phyloP scores from a whole-genome alignment of 2,329 filamentous ascomycete species.

The Colletotrichum liaoningense region DNA sequence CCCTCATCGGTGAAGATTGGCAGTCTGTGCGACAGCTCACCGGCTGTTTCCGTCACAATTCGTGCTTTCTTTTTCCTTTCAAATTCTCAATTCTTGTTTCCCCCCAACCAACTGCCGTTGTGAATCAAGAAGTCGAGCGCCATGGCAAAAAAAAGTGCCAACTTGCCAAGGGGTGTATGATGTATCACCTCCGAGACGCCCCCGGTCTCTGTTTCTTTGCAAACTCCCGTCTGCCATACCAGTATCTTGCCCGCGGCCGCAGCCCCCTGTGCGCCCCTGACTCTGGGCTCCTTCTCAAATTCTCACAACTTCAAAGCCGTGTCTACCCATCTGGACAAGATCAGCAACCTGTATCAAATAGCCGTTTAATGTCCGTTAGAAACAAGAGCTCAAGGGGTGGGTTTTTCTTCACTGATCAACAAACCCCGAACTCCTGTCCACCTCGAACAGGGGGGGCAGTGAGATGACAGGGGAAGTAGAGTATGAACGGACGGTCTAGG shows the following conservation, averaged over 20 bases:
- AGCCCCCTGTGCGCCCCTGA: not conserved
- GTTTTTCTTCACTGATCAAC: conserved; percentile 1
- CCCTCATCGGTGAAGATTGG: conserved; percentile 22
- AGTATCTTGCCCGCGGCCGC: not conserved
- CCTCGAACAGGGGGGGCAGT: not conserved
- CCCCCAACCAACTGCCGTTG: not conserved
- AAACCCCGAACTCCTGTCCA: not conserved
- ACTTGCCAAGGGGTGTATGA: not conserved
- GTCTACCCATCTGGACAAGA: conserved; percentile 20
- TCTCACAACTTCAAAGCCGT: not conserved
- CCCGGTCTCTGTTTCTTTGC: not conserved
- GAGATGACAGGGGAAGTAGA: not conserved
- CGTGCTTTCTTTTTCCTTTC: not conserved
- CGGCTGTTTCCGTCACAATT: not conserved
- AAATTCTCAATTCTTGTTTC: not conserved
- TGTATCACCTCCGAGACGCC: not conserved
- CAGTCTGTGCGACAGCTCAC: conserved; percentile 4
- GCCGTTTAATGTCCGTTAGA: not conserved
- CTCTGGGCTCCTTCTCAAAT: not conserved
- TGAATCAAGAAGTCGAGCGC: not conserved
- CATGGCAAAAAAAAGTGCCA: not conserved
- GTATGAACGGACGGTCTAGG: conserved; percentile 11
- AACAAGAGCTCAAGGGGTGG: not conserved
- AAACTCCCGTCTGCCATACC: not conserved
- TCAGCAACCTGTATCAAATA: conserved; percentile 4